phyloP scores from a whole-genome alignment of 2,329 filamentous ascomycete genomes.

The Fusarium humuli region DNA sequence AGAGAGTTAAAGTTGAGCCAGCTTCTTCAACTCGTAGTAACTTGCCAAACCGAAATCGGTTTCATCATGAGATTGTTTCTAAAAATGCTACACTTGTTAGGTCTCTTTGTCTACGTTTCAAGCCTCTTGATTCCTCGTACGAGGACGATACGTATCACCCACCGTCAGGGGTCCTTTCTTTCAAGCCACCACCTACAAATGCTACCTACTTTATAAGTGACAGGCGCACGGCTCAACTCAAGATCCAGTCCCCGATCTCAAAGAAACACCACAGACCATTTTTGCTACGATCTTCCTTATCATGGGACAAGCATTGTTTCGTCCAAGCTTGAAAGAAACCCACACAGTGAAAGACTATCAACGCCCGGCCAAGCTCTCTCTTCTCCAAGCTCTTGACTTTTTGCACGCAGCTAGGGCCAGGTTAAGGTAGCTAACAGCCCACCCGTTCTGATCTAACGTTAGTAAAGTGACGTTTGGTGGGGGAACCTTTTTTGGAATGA shows the following conservation, averaged over 20 bases:
- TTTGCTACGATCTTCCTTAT: neutral
- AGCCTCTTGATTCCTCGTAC: constrained; percentile 16
- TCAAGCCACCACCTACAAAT: constrained; percentile 14
- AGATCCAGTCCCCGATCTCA: constrained; percentile 13
- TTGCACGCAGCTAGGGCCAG: neutral
- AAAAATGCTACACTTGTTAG: neutral
- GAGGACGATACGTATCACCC: neutral
- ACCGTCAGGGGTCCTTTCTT: neutral
- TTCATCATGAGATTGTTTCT: neutral
- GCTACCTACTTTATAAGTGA: neutral
- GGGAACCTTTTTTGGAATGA: constrained; percentile 8
- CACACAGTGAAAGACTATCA: constrained; percentile 6
- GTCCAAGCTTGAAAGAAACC: constrained; percentile 13
- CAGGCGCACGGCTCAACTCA: constrained; percentile 21
- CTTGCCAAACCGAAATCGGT: neutral
- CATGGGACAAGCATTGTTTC: neutral
- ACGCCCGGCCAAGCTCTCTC: constrained; percentile 2
- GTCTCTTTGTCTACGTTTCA: neutral
- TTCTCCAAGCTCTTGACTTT: neutral
- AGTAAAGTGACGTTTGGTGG: constrained; percentile 23
- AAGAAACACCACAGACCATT: constrained; percentile 6
- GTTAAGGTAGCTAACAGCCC: constrained; percentile 1
- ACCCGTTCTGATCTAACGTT: constrained; percentile 12
- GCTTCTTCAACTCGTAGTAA: neutral
- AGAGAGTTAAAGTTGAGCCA: neutral